phyloP scores from a whole-genome alignment of 345 rosid species.

The Sisymbrium altissimum region DNA sequence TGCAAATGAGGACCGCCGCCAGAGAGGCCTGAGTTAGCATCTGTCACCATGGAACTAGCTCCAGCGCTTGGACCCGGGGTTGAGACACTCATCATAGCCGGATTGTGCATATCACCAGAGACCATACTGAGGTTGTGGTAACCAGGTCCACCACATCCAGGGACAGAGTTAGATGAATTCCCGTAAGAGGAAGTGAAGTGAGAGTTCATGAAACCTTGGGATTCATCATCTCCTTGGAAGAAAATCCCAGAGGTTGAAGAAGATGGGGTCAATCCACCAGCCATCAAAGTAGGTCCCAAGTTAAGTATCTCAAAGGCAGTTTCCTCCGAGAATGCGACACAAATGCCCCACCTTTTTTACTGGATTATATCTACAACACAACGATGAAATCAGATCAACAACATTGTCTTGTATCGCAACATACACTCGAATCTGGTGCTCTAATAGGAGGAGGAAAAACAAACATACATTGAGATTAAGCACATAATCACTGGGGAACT shows the following conservation, averaged over 20 bases:
- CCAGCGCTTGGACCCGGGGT: slow-evolving; percentile 91
- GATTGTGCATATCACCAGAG: slow-evolving; percentile 82
- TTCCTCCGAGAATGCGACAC: slow-evolving; percentile 12
- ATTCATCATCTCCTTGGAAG: slow-evolving; percentile 96
- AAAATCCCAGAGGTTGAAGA: slow-evolving; percentile 91
- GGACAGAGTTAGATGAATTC: slow-evolving; percentile 70
- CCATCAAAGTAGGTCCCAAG: slow-evolving; percentile 75
- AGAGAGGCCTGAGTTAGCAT: slow-evolving; percentile 92
- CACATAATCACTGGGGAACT: not conserved
- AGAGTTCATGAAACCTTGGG: slow-evolving; percentile 80
- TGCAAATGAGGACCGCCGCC: slow-evolving; percentile 79
- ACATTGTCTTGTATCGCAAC: not conserved
- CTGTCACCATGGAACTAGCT: slow-evolving; percentile 92
- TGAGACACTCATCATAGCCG: slow-evolving; percentile 71
- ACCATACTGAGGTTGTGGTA: slow-evolving; percentile 64
- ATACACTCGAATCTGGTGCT: not conserved
- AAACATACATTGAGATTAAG: not conserved
- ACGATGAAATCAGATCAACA: not conserved
- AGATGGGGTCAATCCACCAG: slow-evolving; percentile 82
- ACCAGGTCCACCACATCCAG: slow-evolving; percentile 79
- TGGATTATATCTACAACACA: slow-evolving; percentile 22
- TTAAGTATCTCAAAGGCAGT: slow-evolving; percentile 44
- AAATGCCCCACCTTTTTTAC: slow-evolving; percentile 18
- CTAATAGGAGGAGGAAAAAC: not conserved
- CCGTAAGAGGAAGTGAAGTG: slow-evolving; percentile 79